phyloP scores from a whole-genome alignment of 2,329 filamentous ascomycete genomes.

The Akanthomyces dipterigenus region DNA sequence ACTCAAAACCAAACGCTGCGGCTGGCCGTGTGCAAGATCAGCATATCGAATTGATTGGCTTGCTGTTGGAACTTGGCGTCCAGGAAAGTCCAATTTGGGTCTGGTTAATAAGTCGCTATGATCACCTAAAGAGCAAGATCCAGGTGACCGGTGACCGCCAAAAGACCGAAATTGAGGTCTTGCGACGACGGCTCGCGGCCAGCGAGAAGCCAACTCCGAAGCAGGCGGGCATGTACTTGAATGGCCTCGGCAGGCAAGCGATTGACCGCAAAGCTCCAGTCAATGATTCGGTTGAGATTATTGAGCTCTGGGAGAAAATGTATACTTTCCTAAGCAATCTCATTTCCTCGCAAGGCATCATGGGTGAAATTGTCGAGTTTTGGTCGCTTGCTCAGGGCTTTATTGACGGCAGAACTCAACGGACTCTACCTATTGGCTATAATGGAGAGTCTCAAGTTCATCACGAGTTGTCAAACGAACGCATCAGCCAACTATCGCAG shows the following conservation, averaged over 20 bases:
- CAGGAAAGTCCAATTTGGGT: constrained; percentile 96
- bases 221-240: constrained; percentile 67
- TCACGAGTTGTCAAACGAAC: constrained; percentile 68
- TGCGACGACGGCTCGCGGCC: constrained; percentile 72
- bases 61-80: constrained; percentile 88
- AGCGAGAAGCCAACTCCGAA: constrained; percentile 64
- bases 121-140: constrained; percentile 83
- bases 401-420: constrained; percentile 78
- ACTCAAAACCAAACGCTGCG: constrained; percentile 40
- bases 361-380: constrained; percentile 87
- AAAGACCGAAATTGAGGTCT: constrained; percentile 85
- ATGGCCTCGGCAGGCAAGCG: constrained; percentile 62
- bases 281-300: constrained; percentile 71
- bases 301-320: constrained; percentile 92
- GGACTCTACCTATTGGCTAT: constrained; percentile 69
- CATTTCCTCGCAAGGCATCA: constrained; percentile 69
- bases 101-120: constrained; percentile 86
- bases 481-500: constrained; percentile 65
- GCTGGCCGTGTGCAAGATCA: constrained; percentile 62
- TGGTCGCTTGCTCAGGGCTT: constrained; percentile 91
- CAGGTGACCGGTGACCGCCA: constrained; percentile 74
- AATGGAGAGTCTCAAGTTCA: constrained; percentile 76
- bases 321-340: constrained; percentile 66
- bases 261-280: constrained; percentile 54
- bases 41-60: constrained; percentile 83